Base-by-base conservation (phyloP, 1,284 basidiomycete genomes). In the Ustilago cynodontis region DNA sequence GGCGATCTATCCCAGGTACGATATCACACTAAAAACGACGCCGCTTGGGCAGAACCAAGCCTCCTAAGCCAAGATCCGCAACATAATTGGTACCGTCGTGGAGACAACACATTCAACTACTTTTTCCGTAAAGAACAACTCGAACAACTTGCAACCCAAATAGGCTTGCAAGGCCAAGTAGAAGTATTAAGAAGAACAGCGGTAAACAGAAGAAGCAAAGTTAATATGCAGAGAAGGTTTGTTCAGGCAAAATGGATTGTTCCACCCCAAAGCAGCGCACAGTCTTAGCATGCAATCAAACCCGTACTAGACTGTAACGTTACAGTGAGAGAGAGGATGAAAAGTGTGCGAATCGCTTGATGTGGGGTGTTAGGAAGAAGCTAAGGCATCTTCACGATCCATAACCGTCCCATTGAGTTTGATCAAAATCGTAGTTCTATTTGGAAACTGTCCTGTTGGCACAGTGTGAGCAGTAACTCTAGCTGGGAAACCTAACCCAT, bases 401-500 rank as follows among this genome's bases (percentile, higher is more conserved):
- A 86, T 83, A 50, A 86, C 84, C 2, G 51, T 31, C 29, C 53
- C 62, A 24, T 84, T 78, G 22, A 86, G 74, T 65, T 86, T 86
- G 68, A 86, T 84, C n/a, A 86, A 59, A 51, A 86, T 85, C 14
- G 81, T 85, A 7, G 80, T 84, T 14, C 83, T 65, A 14, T 91
- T 90, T 1, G 96, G 94, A 81, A 89, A 90, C 71, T 92, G 91
- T 11, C 92, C 88, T 0, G 91, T 94, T 0, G 94, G 92, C 0
- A 97, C 96, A 47, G 92, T 93, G 86, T 99, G 97, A 0, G 97
- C 95, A 0, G 97, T 99, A 16, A 99, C 97, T 78, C 96, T 90
- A 2, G 95, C 94, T 13, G 96, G 96, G 78, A 99, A 95, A 62
- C 95, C 94, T 22, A 98, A 88, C 0, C 95, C 95, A 85, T 99